Percentiles rank a stretch among this genome's conserved stretches.
phyloP scores from a whole-genome alignment of 1,139 yeast species.

The Ogataea hybrid region DNA sequence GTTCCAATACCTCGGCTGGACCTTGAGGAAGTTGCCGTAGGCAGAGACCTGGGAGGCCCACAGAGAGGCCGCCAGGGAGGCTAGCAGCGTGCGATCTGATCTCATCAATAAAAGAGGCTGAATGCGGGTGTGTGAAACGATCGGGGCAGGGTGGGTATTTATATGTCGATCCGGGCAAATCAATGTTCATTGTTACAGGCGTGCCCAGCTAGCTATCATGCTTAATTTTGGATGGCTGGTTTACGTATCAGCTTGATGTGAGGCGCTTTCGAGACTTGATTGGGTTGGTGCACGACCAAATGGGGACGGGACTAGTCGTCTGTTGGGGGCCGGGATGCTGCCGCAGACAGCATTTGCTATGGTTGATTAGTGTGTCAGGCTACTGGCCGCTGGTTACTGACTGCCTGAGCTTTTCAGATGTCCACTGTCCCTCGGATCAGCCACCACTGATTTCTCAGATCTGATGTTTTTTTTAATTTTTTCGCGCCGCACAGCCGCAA shows the following conservation, averaged over 20 bases:
- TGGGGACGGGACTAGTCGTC: too few relatives aligned
- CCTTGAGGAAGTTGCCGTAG: slow-evolving; percentile 3
- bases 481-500: slow-evolving; percentile 8
- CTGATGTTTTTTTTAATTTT: not conserved
- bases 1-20: slow-evolving; percentile 20
- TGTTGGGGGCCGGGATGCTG: too few relatives aligned
- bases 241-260: slow-evolving; percentile 11
- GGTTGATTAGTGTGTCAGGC: too few relatives aligned
- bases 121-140: not conserved
- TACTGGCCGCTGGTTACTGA: too few relatives aligned
- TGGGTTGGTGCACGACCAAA: slow-evolving; percentile 11
- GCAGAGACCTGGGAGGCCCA: slow-evolving; percentile 12
- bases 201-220: not conserved
- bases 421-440: too few relatives aligned
- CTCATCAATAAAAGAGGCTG: slow-evolving; percentile 9
- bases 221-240: slow-evolving; percentile 15
- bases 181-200: slow-evolving; percentile 1
- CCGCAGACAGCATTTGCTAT: too few relatives aligned
- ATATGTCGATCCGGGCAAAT: slow-evolving; percentile 6
- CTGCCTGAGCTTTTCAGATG: too few relatives aligned
- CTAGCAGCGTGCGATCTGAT: slow-evolving; percentile 8
- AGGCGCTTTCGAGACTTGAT: slow-evolving; percentile 2
- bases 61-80: slow-evolving; percentile 6
- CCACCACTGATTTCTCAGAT: not conserved
- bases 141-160: not conserved